Conservation (phyloP, 2,329 filamentous ascomycete genomes). For the Aspergillus latus region DNA sequence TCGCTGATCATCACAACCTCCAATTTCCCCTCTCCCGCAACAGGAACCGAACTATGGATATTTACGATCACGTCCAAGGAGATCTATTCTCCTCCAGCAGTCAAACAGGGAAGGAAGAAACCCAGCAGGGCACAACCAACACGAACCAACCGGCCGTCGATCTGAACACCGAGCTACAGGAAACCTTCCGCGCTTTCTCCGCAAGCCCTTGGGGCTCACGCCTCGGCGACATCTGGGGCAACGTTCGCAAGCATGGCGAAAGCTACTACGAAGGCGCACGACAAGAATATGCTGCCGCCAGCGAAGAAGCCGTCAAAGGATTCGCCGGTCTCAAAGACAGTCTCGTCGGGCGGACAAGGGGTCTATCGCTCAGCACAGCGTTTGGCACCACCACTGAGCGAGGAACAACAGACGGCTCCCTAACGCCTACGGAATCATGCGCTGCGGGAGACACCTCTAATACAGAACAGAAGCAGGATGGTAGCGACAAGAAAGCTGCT, state of each 20-base stretch:
- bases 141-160: slow-evolving; percentile 45
- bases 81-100: slow-evolving; percentile 65
- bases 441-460: slow-evolving; percentile 20
- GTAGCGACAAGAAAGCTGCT: slow-evolving; percentile 19
- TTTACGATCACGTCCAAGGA: slow-evolving; percentile 96
- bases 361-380: slow-evolving; percentile 62
- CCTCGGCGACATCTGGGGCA: slow-evolving; percentile 85
- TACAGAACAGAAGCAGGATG: slow-evolving; percentile 28
- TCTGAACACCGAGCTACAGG: slow-evolving; percentile 85
- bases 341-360: slow-evolving; percentile 71
- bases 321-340: slow-evolving; percentile 68
- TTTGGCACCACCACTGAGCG: slow-evolving; percentile 24
- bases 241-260: slow-evolving; percentile 89
- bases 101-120: slow-evolving; percentile 45
- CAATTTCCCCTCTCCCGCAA: neutral
- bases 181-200: slow-evolving; percentile 92
- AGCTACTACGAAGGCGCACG: slow-evolving; percentile 80
- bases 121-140: slow-evolving; percentile 42
- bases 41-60: slow-evolving; percentile 66
- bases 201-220: slow-evolving; percentile 86
- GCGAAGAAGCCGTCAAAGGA: slow-evolving; percentile 78
- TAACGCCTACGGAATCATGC: slow-evolving; percentile 28
- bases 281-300: slow-evolving; percentile 77
- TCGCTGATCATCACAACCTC: slow-evolving; percentile 8
- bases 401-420: slow-evolving; percentile 29